These are phyloP conservation scores for Coleophoma crateriformis DNA, from an alignment of 2,329 filamentous ascomycete genomes.

Conservation along the genomic window DNA sequence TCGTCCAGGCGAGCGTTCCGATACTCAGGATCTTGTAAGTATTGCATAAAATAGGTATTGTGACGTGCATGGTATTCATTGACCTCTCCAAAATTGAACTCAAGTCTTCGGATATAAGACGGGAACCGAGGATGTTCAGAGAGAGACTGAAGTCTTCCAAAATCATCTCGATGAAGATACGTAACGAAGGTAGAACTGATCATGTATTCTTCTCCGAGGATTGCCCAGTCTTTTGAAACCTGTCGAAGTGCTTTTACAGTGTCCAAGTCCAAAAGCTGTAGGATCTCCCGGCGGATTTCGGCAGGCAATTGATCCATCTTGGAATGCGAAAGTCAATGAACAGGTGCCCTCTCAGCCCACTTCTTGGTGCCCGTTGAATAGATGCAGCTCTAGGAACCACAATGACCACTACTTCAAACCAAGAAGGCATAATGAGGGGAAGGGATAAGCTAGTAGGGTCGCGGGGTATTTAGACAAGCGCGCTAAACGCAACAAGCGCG, in stretches of 20 bases:
- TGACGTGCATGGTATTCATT: constrained; percentile 24
- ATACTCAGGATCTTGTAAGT: constrained; percentile 18
- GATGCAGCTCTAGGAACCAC: no score
- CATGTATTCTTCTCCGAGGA: constrained; percentile 19
- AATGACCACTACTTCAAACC: no score
- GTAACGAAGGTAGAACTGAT: constrained; percentile 12
- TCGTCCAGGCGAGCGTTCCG: constrained; percentile 21
- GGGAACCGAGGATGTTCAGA: constrained; percentile 17
- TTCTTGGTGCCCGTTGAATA: no score
- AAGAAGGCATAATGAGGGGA: no score
- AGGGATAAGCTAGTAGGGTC: no score
- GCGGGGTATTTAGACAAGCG: no score
- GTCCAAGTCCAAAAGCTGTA: constrained; percentile 7
- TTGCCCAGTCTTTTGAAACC: constrained; percentile 15
- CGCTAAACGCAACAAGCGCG: no score
- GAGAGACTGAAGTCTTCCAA: constrained; percentile 13
- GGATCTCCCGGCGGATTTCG: constrained; percentile 16
- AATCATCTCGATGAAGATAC: constrained; percentile 16
- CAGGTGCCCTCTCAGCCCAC: no score
- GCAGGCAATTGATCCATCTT: constrained; percentile 17
- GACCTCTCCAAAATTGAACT: constrained; percentile 20
- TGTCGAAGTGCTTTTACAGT: constrained; percentile 14
- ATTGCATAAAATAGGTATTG: constrained; percentile 22
- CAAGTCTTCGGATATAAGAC: constrained; percentile 9
- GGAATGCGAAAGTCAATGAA: not conserved